Percentiles rank a stretch among this genome's conserved stretches.
Evolutionary conservation across 164 flowering plant genomes (phyloP).

Genomic region (Magnolia kwangsiensis): DNA sequence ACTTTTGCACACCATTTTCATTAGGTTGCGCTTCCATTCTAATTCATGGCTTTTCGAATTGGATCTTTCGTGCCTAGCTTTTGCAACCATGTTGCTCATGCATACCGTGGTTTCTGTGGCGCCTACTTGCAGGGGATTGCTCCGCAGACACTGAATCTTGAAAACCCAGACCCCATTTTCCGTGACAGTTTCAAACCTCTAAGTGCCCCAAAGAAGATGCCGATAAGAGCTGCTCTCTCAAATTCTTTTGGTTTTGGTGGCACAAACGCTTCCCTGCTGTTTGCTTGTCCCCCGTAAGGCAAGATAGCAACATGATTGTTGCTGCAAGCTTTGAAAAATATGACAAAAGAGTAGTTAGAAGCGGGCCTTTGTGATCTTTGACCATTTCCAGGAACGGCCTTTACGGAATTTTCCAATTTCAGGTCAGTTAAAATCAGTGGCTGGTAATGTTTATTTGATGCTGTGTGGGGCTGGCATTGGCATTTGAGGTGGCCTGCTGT

Average conservation of each 20-base stretch:
- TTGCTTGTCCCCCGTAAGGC: conserved; percentile 29
- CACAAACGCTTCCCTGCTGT: conserved; percentile 84
- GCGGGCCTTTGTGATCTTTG: too few relatives aligned
- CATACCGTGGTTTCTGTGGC: not conserved
- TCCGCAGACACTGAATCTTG: conserved; percentile 77
- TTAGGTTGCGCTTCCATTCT: too few relatives aligned
- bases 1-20: too few relatives aligned
- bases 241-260: conserved; percentile 99
- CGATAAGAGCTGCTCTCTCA: conserved; percentile 66
- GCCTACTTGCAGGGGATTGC: conserved; percentile 67
- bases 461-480: too few relatives aligned
- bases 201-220: conserved; percentile 62
- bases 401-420: too few relatives aligned
- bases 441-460: too few relatives aligned
- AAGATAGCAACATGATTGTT: not conserved
- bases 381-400: too few relatives aligned
- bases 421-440: too few relatives aligned
- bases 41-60: too few relatives aligned
- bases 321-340: too few relatives aligned
- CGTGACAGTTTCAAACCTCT: conserved; percentile 66
- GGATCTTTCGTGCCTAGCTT: not conserved
- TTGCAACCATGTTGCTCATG: not conserved
- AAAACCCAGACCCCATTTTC: conserved; percentile 75
- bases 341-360: too few relatives aligned
- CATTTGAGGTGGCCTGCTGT: too few relatives aligned